A percentile compares a stretch with the other conserved stretches of the same genome.
Evolutionary conservation across 169 alveolate species (phyloP).

Genomic region (Babesia bigemina): DNA sequence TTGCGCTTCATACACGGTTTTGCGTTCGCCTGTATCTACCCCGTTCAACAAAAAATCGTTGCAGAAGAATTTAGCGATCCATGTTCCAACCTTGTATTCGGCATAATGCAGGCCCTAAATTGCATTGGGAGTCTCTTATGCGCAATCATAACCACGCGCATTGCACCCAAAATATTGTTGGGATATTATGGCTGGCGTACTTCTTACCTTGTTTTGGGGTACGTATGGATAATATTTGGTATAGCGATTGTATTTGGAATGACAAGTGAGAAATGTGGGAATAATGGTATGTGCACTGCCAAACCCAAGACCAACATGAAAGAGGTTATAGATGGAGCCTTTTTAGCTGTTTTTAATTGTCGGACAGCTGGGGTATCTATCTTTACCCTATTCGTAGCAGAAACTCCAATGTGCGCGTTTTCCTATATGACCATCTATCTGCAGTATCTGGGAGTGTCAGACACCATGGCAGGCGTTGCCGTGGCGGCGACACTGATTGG

Average conservation of each 20-base stretch:
- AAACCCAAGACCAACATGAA: not conserved
- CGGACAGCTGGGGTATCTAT: not conserved
- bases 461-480: slow-evolving; percentile 84
- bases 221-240: slow-evolving; percentile 20
- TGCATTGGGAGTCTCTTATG: slow-evolving; percentile 40
- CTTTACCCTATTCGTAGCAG: slow-evolving; percentile 68
- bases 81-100: slow-evolving; percentile 1
- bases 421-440: slow-evolving; percentile 85
- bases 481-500: slow-evolving; percentile 84
- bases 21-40: slow-evolving; percentile 34
- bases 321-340: not conserved
- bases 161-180: not conserved
- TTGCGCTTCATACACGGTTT: slow-evolving; percentile 52
- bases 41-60: slow-evolving; percentile 34
- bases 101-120: slow-evolving; percentile 29
- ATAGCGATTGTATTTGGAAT: not conserved
- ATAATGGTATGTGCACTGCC: not conserved
- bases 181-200: slow-evolving; percentile 52
- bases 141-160: slow-evolving; percentile 18
- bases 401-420: slow-evolving; percentile 88
- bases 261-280: not conserved
- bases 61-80: not conserved
- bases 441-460: slow-evolving; percentile 87
- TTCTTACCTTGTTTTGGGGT: slow-evolving; percentile 31
- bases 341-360: not conserved